Base-by-base conservation (phyloP, 2,329 filamentous ascomycete species). In the Botrytis sinoallii region DNA sequence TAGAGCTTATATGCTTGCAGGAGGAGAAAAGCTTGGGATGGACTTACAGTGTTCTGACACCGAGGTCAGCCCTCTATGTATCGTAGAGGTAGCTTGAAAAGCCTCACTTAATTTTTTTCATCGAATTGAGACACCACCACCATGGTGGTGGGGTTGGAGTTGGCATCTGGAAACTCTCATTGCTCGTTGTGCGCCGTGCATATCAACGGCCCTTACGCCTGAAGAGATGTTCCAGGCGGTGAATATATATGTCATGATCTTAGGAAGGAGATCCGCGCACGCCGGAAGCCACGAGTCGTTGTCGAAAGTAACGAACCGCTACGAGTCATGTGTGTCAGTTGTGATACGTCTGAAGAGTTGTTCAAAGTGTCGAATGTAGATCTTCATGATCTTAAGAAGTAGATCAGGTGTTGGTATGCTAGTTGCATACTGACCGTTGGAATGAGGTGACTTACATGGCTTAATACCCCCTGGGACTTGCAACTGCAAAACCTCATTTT, bases 351-450 rank as follows among this genome's bases (percentile, higher is more conserved):
- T 61, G 77, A 86, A 85, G 18, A 88, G 82, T 71, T 85, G 83
- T 79, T 89, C 87, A 60, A 88, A 83, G 52, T 86, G 84, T 69
- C 84, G 82, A 76, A 86, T 83, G 76, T 88, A 84, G 61, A 87
- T 85, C 61, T 82, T 81, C 84, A 89, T 88, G 77, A 89, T 88
- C 77, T 85, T 87, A 42, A 87, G 87, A 48, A 87, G 85, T 59
- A 89, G 86, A 35, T 86, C 22, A 22, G 22, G 0, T 14, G 6
- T 6, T 18, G 59, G 12, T 1, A 40, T 40, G 59, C 35, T 40
- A 61, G 20, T 61, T 40, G 20, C 35, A 10, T 40, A 25, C 35
- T 40, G 35, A 7, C 0, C 3, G 12, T 40, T 61, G 20, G 20
- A 40, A n/a, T 38, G 0, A n/a, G 20, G 14, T 40, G 35, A n/a